Conservation (phyloP, 768 basidiomycete genomes). For the Candolleomyces aberdarensis region DNA sequence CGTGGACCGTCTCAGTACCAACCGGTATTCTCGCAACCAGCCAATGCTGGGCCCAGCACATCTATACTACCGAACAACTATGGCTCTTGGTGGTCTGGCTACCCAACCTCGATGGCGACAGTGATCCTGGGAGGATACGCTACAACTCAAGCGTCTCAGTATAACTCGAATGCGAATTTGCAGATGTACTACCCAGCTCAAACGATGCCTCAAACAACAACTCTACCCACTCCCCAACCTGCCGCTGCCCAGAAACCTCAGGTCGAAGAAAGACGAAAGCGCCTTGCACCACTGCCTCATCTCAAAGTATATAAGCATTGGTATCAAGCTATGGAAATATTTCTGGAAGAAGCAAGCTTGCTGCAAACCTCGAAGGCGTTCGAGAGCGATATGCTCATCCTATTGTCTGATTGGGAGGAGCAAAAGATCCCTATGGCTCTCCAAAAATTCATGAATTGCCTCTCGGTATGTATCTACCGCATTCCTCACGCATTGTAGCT, state of each 20-base stretch:
- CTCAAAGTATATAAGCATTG: constrained; percentile 49
- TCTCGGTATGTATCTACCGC: constrained; percentile 1
- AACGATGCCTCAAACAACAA: not conserved
- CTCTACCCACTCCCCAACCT: not conserved
- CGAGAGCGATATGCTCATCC: constrained; percentile 67
- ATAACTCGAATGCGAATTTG: not conserved
- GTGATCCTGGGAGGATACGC: not conserved
- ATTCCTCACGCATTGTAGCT: not conserved
- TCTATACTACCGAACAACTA: constrained; percentile 4
- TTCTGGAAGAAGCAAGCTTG: constrained; percentile 53
- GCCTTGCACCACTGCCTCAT: constrained; percentile 5
- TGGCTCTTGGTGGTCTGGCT: constrained; percentile 10
- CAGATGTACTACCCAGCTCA: not conserved
- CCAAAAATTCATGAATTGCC: constrained; percentile 35
- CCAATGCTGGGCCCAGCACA: constrained; percentile 13
- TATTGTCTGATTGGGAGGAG: constrained; percentile 65
- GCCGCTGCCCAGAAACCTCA: not conserved
- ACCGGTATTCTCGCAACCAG: constrained; percentile 1
- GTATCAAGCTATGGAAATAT: constrained; percentile 55
- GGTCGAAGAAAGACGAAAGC: not conserved
- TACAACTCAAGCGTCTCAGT: not conserved
- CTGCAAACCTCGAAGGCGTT: constrained; percentile 60
- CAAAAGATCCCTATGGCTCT: constrained; percentile 55
- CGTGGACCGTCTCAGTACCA: not conserved
- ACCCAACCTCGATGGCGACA: constrained; percentile 5